Percentiles rank a stretch among this genome's conserved stretches.
phyloP scores from a whole-genome alignment of 2,329 filamentous ascomycete genomes.

The Ophiocordyceps camponoti-leonardi region DNA sequence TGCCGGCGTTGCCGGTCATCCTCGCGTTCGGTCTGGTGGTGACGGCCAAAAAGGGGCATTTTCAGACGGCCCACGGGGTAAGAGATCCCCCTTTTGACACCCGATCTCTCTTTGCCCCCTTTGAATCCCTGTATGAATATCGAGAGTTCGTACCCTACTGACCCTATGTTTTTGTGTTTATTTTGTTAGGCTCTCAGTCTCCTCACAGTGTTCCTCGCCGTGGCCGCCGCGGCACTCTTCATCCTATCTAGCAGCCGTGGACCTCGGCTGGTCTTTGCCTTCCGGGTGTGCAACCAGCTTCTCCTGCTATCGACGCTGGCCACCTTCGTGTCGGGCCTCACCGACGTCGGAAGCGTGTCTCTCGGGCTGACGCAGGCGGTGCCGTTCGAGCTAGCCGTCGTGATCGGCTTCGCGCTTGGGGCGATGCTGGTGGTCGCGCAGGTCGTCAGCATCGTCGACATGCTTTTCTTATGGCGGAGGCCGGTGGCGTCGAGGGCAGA shows the following conservation, averaged over 20 bases:
- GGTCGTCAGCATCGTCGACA: constrained; percentile 2
- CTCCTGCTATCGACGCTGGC: constrained; percentile 9
- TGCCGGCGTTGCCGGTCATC: constrained; percentile 8
- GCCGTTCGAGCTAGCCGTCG: constrained; percentile 10
- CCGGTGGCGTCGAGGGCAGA: background rate
- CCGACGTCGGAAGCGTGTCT: constrained; percentile 10
- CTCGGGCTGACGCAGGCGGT: constrained; percentile 12
- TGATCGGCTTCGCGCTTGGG: constrained; percentile 9
- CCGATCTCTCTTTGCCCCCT: background rate
- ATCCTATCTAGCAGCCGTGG: background rate
- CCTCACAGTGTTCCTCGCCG: background rate
- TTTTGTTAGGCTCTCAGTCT: background rate
- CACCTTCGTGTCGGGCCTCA: constrained; percentile 11
- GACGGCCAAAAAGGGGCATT: constrained; percentile 8
- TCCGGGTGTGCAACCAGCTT: constrained; percentile 9
- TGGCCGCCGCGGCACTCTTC: background rate
- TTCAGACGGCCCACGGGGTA: constrained; percentile 13
- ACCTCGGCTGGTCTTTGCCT: constrained; percentile 1
- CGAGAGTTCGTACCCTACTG: no score
- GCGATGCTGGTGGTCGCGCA: constrained; percentile 8
- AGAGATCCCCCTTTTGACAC: constrained; percentile 1
- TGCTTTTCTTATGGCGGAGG: background rate
- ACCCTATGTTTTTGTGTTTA: background rate
- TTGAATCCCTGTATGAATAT: background rate
- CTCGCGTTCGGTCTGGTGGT: constrained; percentile 11